Conservation (phyloP, 2,329 filamentous ascomycete species). For the Xylaria sp. region DNA sequence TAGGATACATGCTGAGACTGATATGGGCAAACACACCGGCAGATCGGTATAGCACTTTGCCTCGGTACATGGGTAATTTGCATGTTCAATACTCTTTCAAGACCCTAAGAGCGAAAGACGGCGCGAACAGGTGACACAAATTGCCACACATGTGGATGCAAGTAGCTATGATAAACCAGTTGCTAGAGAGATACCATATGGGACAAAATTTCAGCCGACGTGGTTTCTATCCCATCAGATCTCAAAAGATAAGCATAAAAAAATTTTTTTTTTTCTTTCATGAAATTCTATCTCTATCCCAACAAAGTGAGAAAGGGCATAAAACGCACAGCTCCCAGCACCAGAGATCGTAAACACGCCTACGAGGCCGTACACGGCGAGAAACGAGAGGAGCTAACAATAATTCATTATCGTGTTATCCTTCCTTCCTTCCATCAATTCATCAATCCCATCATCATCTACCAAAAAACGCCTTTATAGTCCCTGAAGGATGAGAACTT, state of each 20-base stretch:
- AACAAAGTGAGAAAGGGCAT: not conserved
- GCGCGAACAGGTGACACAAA: not conserved
- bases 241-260: too few species aligned
- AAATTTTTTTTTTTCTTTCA: too few species aligned
- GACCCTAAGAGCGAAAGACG: not conserved
- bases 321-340: not conserved
- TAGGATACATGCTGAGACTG: too few species aligned
- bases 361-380: not conserved
- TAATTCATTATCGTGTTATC: not conserved
- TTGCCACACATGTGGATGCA: not conserved
- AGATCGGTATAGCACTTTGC: too few species aligned
- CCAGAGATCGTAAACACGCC: not conserved
- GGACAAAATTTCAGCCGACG: not conserved
- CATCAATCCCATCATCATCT: not conserved
- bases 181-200: not conserved
- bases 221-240: not conserved
- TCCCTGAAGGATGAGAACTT: not conserved
- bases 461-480: conserved; percentile 5
- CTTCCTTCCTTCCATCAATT: not conserved
- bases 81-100: too few species aligned
- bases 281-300: too few species aligned
- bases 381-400: not conserved
- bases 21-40: too few species aligned
- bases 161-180: not conserved
- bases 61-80: too few species aligned